Evolutionary conservation across 2,329 filamentous ascomycete genomes (phyloP), one percentile per base, ranked within the genome.

Genomic region (Hymenoscyphus scutula): DNA sequence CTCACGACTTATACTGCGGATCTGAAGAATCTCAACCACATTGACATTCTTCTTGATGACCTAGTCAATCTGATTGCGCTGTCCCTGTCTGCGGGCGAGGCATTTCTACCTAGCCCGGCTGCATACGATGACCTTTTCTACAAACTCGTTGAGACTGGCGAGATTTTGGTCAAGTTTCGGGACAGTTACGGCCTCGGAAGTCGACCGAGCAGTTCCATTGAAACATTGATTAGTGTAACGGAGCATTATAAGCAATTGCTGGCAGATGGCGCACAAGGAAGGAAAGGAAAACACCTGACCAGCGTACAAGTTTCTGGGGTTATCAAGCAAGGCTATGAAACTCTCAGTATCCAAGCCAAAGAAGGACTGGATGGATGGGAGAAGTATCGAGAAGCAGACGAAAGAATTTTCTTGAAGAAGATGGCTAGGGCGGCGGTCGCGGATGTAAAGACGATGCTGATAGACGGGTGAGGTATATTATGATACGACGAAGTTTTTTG

Each of bases 71-170:
- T 97, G 5, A 81, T 97, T 45, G 91, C 91, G 1, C 83, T 97
- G 45, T 90, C 91, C 1, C 81, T 99, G 7, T 95, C 91, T 1
- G 86, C 87, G 1, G 95, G 95, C 6, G 95, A 98, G 74, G 88
- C 90, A 2, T 98, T 99, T 76, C 82, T 99, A 7, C 95, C 94
- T 0, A 91, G 90, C 32, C 88, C 92, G 0, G 85, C 90, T 19
- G 88, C 91, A 1, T 98, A 98, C 76, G 95, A 99, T 71, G 95
- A 99, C 72, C 82, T 99, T 0, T 98, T 99, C 78, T 99, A 99
- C 84, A 99, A 99, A 77, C 84, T 98, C 1, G 92, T 98, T 29
- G 95, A 99, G 76, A 90, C 89, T 1, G 92, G 93, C 11, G 91
- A 96, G 56, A 84, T 91, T 13, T 82, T 98, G 25, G 79, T 83